Base-by-base conservation (phyloP, 208 protist species). In the Leptomonas seymouri region DNA sequence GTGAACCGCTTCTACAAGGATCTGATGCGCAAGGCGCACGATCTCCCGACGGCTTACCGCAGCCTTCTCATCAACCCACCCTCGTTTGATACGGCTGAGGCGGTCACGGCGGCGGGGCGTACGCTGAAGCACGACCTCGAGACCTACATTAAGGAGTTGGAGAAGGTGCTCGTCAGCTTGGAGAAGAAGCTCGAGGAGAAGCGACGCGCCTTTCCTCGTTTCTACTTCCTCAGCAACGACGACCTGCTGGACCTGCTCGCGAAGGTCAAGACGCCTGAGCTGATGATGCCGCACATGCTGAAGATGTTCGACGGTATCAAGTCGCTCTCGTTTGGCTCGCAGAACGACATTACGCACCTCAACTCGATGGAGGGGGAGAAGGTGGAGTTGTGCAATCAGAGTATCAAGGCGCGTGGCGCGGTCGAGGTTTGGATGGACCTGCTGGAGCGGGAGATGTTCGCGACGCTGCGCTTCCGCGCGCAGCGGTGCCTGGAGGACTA, bases 271-370 rank as follows among this genome's bases (percentile, higher is more conserved):
- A 97, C 98, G 46, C 97, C 98, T 12, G 93, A 97, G 65, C 86
- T 97, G 56, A 98, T 99, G 74, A 98, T 99, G 89, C 93, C 96
- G 44, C 97, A 99, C 82, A 97, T 99, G 89, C 81, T 93, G 27
- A 99, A 99, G 82, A 99, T 98, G 93, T 99, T 99, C 76, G 97
- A 99, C 81, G 92, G 94, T 74, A 97, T 97, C 73, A 97, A 97
- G 70, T 87, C 88, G 25, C 78, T 97, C 36, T 55, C 78, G 11
- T 89, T 97, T 58, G 71, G 74, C 20, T 82, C 90, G 44, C 78
- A 84, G 66, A 94, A 95, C 62, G 90, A 95, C 64, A 95, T 97
- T 67, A 97, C 93, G 23, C 90, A 96, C 80, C 80, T 97, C 15
- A 76, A 94, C 42, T 97, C 93, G 11, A 93, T 97, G 85, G 93